Evolutionary conservation across 768 basidiomycete genomes (phyloP), one percentile per base, ranked within the genome.

Genomic region (Rickenella mellea): DNA sequence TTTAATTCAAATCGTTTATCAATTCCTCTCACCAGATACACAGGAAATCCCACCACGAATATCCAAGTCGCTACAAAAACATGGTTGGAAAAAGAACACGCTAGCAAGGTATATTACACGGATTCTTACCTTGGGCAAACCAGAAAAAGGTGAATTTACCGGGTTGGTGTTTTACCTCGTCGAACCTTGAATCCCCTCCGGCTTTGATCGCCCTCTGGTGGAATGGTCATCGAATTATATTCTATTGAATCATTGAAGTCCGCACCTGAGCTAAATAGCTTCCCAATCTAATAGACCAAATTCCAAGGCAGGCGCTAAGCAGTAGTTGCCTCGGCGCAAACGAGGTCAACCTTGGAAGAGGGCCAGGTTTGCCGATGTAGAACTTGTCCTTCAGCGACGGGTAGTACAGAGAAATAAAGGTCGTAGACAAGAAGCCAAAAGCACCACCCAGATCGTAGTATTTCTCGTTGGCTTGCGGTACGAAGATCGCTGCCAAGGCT

Each of bases 381-480:
- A 68, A 72, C 43, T 62, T 74, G 29, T 67, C 64, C 52, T 67
- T 72, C 15, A 83, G 55, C 4, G 66, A 54, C 1, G 80, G 78
- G 47, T 75, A 80, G 51, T 82, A 83, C 14, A 83, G 58, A 19
- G 78, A 82, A 10, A 78, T 47, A 36, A 71, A 61, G 5, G 76
- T 73, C 1, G 78, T 72, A 1, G 78, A 69, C 11, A 84, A 55
- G 64, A 81, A 87, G 3, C 83, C 83, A 3, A 74, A 35, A 0
- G 78, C 67, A 15, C 83, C 84, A 21, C 73, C 67, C 1, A 85
- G 58, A 54, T 87, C 83, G 48, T 75, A 87, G 52, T 66, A 83
- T 48, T 61, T 77, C 37, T 85, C 82, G 39, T 73, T 73, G 29
- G 76, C 67, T 44, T 68, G 71, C 2, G 83, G 84, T 4, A 85